These are phyloP conservation scores for Trypanosoma brucei DNA, from an alignment of 208 protist species.

Conservation along the genomic window DNA sequence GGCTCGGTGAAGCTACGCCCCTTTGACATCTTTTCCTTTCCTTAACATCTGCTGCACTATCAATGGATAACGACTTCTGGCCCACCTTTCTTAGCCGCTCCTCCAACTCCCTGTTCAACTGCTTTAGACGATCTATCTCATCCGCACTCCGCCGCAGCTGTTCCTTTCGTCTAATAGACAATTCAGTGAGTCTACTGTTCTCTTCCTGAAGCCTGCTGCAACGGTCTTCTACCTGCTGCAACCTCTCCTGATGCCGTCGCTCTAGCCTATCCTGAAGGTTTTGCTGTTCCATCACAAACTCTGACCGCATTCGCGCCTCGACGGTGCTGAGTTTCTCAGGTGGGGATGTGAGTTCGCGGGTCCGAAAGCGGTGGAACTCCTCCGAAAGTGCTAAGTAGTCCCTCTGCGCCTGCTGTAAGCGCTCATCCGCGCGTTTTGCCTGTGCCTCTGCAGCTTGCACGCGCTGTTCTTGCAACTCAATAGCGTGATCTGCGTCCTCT, in stretches of 20 bases:
- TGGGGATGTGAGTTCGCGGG: conserved; percentile 37
- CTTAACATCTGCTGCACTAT: too few relatives aligned
- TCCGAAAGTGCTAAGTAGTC: conserved; percentile 74
- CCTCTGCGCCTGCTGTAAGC: conserved; percentile 49
- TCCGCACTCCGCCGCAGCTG: conserved; percentile 29
- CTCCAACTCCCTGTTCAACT: conserved; percentile 1
- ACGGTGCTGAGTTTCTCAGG: conserved; percentile 2
- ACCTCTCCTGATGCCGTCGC: conserved; percentile 32
- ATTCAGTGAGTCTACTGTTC: conserved; percentile 42
- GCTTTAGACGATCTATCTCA: conserved; percentile 7
- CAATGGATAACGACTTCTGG: not conserved
- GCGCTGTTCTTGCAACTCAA: conserved; percentile 33
- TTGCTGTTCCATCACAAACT: conserved; percentile 40
- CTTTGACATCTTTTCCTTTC: not conserved
- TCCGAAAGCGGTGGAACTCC: conserved; percentile 59
- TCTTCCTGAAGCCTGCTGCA: conserved; percentile 54
- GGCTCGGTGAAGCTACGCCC: not conserved
- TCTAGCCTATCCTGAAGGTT: conserved; percentile 35
- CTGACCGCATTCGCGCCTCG: conserved; percentile 17
- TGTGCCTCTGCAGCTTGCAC: conserved; percentile 47
- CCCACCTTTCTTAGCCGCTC: not conserved
- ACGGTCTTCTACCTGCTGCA: conserved; percentile 24
- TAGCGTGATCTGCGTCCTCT: conserved; percentile 46
- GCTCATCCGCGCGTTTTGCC: conserved; percentile 56
- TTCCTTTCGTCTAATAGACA: conserved; percentile 57